Evolutionary conservation across 345 rosid species (phyloP).

Genomic region (Bretschneidera sinensis): DNA sequence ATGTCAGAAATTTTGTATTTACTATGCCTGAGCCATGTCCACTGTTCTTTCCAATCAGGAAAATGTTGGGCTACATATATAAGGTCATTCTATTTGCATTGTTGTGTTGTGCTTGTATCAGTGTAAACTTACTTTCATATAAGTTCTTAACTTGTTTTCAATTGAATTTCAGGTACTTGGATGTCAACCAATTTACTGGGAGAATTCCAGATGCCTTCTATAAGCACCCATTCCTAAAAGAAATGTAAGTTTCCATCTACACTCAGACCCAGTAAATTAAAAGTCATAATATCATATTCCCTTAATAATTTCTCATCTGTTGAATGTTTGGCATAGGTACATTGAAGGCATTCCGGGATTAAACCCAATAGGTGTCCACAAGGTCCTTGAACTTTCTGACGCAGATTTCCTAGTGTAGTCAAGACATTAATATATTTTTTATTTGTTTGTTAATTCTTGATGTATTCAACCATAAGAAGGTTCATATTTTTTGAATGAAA

Average conservation of each 20-base stretch:
- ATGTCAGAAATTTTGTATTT: neutral
- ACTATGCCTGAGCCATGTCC: neutral
- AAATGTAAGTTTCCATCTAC: constrained; percentile 48
- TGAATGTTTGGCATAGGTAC: constrained; percentile 42
- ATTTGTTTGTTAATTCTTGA: neutral
- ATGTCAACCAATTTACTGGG: constrained; percentile 75
- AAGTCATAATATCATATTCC: neutral
- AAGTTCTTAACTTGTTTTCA: neutral
- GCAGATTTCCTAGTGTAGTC: constrained; percentile 48
- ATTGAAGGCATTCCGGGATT: constrained; percentile 63
- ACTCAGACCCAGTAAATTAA: neutral
- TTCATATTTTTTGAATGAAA: constrained; percentile 11
- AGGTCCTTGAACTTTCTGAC: constrained; percentile 65
- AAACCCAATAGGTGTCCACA: constrained; percentile 61
- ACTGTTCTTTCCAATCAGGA: neutral
- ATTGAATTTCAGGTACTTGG: constrained; percentile 54
- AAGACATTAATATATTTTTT: constrained; percentile 10
- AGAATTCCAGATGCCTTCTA: constrained; percentile 64
- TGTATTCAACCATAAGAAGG: constrained; percentile 1
- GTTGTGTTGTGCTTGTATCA: neutral
- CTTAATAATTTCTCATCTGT: neutral
- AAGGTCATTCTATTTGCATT: neutral
- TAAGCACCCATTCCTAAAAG: constrained; percentile 59
- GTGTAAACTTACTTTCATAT: neutral
- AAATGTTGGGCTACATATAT: neutral